A percentile compares a stretch with the other conserved stretches of the same genome.
These are phyloP conservation scores for Cardamine occulta DNA, from an alignment of 345 rosid genomes.

Conservation along the genomic window DNA sequence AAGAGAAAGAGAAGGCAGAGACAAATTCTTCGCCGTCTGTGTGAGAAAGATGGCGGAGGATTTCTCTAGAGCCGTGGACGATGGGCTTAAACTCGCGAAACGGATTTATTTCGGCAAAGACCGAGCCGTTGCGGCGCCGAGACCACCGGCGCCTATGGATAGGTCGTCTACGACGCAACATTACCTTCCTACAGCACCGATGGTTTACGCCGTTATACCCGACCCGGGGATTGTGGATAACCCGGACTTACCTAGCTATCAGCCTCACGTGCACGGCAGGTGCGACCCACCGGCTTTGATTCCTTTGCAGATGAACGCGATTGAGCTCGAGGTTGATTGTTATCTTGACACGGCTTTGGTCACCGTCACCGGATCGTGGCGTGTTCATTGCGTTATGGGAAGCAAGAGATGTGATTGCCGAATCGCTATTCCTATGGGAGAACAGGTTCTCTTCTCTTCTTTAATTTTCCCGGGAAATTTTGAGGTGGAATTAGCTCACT, in stretches of 20 bases:
- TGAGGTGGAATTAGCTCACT: neutral
- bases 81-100: slow-evolving; percentile 76
- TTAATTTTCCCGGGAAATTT: neutral
- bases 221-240: slow-evolving; percentile 89
- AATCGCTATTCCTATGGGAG: slow-evolving; percentile 87
- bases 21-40: slow-evolving; percentile 37
- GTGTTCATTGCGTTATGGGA: slow-evolving; percentile 93
- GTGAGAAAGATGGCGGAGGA: slow-evolving; percentile 64
- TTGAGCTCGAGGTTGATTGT: slow-evolving; percentile 67
- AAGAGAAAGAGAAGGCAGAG: neutral
- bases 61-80: slow-evolving; percentile 76
- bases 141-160: slow-evolving; percentile 64
- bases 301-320: slow-evolving; percentile 81
- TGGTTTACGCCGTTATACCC: slow-evolving; percentile 80
- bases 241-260: slow-evolving; percentile 94
- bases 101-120: slow-evolving; percentile 85
- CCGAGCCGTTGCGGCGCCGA: slow-evolving; percentile 70
- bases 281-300: slow-evolving; percentile 91
- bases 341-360: slow-evolving; percentile 68
- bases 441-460: slow-evolving; percentile 57
- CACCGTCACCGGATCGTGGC: slow-evolving; percentile 67
- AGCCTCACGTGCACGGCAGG: slow-evolving; percentile 93
- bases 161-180: slow-evolving; percentile 41
- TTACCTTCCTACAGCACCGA: slow-evolving; percentile 73
- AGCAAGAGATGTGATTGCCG: slow-evolving; percentile 86